Evolutionary conservation across 2,329 filamentous ascomycete genomes (phyloP).

Genomic region (Botrytis galanthina): DNA sequence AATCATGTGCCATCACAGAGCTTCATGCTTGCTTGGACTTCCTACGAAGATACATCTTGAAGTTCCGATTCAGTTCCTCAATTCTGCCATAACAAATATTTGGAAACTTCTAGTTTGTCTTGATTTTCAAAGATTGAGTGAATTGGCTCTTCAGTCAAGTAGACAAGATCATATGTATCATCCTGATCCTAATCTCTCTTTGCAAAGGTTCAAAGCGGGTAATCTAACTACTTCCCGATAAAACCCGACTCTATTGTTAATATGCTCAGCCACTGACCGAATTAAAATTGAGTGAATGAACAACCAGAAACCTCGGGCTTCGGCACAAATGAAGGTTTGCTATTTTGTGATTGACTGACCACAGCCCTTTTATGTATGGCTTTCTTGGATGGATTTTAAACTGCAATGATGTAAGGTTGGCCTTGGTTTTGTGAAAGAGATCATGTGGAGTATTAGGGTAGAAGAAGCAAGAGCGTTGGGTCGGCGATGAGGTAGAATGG

Average conservation of each 20-base stretch:
- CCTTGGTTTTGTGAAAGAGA: no score
- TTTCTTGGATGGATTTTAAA: neutral
- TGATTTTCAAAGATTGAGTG: neutral
- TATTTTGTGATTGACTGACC: neutral
- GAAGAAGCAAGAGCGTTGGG: neutral
- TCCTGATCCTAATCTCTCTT: neutral
- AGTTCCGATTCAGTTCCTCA: no score
- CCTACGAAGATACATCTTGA: neutral
- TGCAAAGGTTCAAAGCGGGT: neutral
- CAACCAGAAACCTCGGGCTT: neutral
- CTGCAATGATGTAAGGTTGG: neutral
- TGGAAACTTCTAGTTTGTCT: neutral
- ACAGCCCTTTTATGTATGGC: neutral
- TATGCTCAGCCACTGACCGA: neutral
- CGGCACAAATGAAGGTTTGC: neutral
- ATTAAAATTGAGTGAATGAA: neutral
- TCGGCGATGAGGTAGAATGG: no score
- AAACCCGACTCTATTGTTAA: neutral
- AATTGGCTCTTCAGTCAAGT: neutral
- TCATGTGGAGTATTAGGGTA: neutral
- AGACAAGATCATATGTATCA: neutral
- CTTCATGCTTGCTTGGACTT: neutral
- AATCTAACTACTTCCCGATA: neutral
- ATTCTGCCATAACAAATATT: neutral
- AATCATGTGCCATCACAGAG: neutral